Conservation (phyloP, 2,329 filamentous ascomycete species). For the Ascochyta fabae region DNA sequence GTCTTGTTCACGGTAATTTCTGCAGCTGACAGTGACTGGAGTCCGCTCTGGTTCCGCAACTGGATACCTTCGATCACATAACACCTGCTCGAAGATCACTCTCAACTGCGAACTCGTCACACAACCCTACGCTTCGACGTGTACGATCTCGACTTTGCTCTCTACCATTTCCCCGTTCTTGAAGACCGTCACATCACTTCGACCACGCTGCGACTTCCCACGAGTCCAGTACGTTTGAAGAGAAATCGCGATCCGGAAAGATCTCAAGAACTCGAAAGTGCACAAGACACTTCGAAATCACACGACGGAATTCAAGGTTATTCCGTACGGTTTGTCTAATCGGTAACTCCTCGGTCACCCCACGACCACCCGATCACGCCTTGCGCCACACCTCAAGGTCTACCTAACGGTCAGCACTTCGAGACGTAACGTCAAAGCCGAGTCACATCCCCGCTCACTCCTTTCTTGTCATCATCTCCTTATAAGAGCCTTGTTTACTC, state of each 20-base stretch:
- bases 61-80: slow-evolving; percentile 43
- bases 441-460: slow-evolving; percentile 42
- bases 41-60: slow-evolving; percentile 42
- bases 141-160: slow-evolving; percentile 24
- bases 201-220: slow-evolving; percentile 21
- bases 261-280: slow-evolving; percentile 28
- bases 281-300: slow-evolving; percentile 35
- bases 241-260: slow-evolving; percentile 26
- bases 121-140: slow-evolving; percentile 32
- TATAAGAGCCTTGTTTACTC: slow-evolving; percentile 27
- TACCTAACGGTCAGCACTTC: slow-evolving; percentile 47
- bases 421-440: slow-evolving; percentile 43
- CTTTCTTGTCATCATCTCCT: slow-evolving; percentile 34
- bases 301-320: slow-evolving; percentile 45
- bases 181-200: slow-evolving; percentile 19
- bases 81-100: slow-evolving; percentile 38
- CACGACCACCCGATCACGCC: slow-evolving; percentile 48
- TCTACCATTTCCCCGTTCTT: slow-evolving; percentile 21
- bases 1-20: slow-evolving; percentile 51
- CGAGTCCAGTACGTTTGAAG: slow-evolving; percentile 23
- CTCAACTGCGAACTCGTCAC: slow-evolving; percentile 42
- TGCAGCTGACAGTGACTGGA: slow-evolving; percentile 55
- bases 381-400: slow-evolving; percentile 42
- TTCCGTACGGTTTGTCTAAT: slow-evolving; percentile 49
- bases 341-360: slow-evolving; percentile 49